phyloP scores from a whole-genome alignment of 345 rosid genomes.

The Aquilaria malaccensis region DNA sequence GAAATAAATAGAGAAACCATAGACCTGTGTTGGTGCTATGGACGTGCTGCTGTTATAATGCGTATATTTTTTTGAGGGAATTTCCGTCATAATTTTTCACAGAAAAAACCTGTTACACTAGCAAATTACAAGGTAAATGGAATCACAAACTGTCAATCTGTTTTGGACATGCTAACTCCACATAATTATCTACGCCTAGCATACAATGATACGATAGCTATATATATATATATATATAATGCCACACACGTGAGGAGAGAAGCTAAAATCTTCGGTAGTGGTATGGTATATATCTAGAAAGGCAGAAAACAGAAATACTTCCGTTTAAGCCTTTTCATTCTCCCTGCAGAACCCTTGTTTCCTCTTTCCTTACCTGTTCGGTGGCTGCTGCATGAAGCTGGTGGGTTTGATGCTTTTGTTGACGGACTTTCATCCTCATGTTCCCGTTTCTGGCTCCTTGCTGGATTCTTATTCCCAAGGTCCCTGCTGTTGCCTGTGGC shows the following conservation, averaged over 20 bases:
- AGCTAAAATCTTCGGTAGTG: no score
- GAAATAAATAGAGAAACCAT: no score
- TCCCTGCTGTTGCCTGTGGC: neutral
- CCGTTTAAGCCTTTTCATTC: slow-evolving; percentile 23
- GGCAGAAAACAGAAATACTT: slow-evolving; percentile 41
- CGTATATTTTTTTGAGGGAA: no score
- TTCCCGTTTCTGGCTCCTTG: slow-evolving; percentile 6
- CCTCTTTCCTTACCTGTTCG: neutral
- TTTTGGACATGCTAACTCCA: no score
- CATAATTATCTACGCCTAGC: neutral
- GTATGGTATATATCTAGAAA: slow-evolving; percentile 11
- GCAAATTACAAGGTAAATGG: neutral
- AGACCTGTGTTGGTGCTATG: no score
- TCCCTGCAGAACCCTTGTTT: slow-evolving; percentile 18
- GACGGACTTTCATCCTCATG: slow-evolving; percentile 19
- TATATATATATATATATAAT: neutral
- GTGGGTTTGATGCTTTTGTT: slow-evolving; percentile 7
- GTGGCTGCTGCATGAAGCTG: slow-evolving; percentile 12
- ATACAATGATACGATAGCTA: neutral
- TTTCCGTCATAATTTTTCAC: no score
- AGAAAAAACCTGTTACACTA: neutral
- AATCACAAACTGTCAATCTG: neutral
- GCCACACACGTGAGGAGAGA: slow-evolving; percentile 3
- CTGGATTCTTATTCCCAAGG: neutral
- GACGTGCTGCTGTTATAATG: no score